Base-by-base conservation (phyloP, 83 land plant species). In the Isoetes engelmannii region DNA sequence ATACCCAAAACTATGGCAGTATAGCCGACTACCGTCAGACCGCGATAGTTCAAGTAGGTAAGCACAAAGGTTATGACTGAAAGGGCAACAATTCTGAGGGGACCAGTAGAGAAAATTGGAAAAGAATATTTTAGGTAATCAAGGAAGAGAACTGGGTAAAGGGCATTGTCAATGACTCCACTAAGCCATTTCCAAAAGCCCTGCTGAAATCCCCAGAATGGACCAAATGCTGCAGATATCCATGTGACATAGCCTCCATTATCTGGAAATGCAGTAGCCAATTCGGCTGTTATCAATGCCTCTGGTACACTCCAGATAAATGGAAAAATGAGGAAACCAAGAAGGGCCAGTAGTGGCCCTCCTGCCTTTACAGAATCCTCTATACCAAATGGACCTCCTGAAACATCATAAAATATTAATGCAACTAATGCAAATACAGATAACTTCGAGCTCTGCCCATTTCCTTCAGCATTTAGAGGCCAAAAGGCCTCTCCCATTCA, bases 381-480 rank as follows among this genome's bases (percentile, higher is more conserved):
- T 4, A 82, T 74, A 3, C 96, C 96, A 72, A 87, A 87, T 0
- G 96, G 92, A 0, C 96, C 96, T 18, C 96, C 96, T 6, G 96
- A 84, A 4, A 89, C 90, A 62, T 84, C 93, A 56, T 84, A 86
- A 71, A 76, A 89, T 53, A 86, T 86, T 1, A 84, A 73, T 19
- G 86, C 87, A 28, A 89, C 82, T 18, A 86, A 74, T 9, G 93
- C 87, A 5, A 82, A 12, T 3, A 86, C 45, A 8, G 87, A 73
- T 4, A 90, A 68, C 75, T 85, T 90, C 8, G 75, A 43, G 37
- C 60, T 8, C 44, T 72, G 42, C 57, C 48, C 60, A 10, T 47
- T 69, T 6, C 45, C 65, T 9, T 20, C 46, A 28, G 37, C 0
- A 28, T 2, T 28, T 28, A 0, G 37, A 28, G 37, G 37, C 37